Evolutionary conservation across 2,329 filamentous ascomycete genomes (phyloP).

Genomic region (Aspergillus carbonarius): DNA sequence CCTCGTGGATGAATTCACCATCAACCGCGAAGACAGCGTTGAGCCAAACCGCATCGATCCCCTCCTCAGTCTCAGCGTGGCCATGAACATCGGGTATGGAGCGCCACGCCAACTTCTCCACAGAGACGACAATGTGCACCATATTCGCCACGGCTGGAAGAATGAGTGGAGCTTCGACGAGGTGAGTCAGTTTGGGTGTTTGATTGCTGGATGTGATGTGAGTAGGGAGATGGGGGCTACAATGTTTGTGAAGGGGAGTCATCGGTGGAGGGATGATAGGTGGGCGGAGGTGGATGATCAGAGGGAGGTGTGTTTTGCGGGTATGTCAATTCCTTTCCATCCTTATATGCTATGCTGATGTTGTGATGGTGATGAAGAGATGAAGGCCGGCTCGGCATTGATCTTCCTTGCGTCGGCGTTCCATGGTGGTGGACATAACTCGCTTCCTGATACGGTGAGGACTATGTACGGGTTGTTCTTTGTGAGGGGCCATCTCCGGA

Average conservation of each 20-base stretch:
- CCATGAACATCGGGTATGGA: conserved; percentile 29
- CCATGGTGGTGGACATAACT: conserved; percentile 36
- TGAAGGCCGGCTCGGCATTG: conserved; percentile 37
- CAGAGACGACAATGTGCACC: conserved; percentile 34
- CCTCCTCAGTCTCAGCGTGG: conserved; percentile 30
- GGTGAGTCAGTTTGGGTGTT: conserved; percentile 26
- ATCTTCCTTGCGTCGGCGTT: conserved; percentile 36
- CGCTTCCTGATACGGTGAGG: conserved; percentile 22
- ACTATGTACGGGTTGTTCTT: conserved; percentile 35
- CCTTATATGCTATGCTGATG: background rate
- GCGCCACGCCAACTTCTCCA: conserved; percentile 32
- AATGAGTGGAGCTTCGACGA: conserved; percentile 15
- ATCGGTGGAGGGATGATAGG: conserved; percentile 32
- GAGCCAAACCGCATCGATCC: conserved; percentile 24
- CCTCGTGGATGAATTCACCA: conserved; percentile 24
- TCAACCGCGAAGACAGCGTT: conserved; percentile 22
- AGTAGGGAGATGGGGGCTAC: conserved; percentile 34
- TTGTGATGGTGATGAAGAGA: conserved; percentile 24
- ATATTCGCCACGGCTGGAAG: conserved; percentile 21
- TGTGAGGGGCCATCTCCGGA: conserved; percentile 27
- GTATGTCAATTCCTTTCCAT: conserved; percentile 12
- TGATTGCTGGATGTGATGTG: conserved; percentile 29
- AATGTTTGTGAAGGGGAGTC: conserved; percentile 34
- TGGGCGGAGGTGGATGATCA: conserved; percentile 12
- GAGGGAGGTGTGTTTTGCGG: conserved; percentile 37